These are phyloP conservation scores for Pleurostoma richardsiae DNA, from an alignment of 2,329 filamentous ascomycete genomes.

Conservation along the genomic window DNA sequence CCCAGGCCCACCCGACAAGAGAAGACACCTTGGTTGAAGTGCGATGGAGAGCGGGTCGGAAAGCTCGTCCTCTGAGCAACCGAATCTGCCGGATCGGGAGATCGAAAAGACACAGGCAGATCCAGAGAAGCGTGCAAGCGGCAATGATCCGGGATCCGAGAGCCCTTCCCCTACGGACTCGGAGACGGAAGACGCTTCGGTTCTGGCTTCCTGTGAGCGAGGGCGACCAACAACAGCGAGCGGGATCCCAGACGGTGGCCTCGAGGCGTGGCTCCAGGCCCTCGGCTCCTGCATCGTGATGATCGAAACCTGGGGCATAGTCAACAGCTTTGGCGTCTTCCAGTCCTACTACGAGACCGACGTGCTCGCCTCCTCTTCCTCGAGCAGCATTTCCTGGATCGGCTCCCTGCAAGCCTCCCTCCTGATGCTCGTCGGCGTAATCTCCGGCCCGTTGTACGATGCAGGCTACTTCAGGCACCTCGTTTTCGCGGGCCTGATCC, in stretches of 20 bases:
- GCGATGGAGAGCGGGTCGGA: no score
- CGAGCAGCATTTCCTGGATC: conserved; percentile 39
- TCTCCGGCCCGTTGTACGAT: conserved; percentile 36
- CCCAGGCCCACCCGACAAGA: no score
- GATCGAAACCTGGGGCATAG: conserved; percentile 30
- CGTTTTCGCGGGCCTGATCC: conserved; percentile 25
- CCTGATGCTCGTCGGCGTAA: conserved; percentile 30
- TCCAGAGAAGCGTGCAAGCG: no score
- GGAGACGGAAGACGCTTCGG: no score
- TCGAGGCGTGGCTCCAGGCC: conserved; percentile 31
- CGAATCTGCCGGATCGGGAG: no score
- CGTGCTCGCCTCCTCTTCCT: conserved; percentile 21
- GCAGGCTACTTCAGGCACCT: conserved; percentile 32
- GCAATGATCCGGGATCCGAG: no score
- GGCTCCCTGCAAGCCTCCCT: conserved; percentile 35
- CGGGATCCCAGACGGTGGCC: conserved; percentile 15
- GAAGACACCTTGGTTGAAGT: no score
- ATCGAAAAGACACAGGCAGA: no score
- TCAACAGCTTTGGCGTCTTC: conserved; percentile 41
- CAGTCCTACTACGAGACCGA: conserved; percentile 36
- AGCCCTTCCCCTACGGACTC: no score
- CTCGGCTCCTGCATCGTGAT: conserved; percentile 29
- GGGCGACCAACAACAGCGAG: not conserved
- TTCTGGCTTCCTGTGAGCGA: no score
- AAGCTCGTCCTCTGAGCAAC: no score